Base-by-base conservation (phyloP, 169 alveolate species). In the Cryptosporidium muris region DNA sequence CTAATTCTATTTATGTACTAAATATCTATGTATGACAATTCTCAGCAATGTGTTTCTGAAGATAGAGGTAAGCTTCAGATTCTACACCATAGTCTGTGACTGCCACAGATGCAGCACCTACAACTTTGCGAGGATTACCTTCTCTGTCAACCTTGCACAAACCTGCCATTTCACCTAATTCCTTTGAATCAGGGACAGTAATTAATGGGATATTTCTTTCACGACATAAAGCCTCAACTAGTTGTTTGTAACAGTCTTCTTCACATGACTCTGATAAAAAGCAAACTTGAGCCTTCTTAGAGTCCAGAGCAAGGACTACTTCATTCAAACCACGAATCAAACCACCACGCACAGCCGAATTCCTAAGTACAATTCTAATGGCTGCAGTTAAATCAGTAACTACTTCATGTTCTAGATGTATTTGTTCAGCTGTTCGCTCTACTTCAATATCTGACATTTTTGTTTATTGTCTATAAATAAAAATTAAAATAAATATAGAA, bases 131-230 rank as follows among this genome's bases (percentile, higher is more conserved):
- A 52, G 98, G 96, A 62, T 85, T 91, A 60, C 98, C 98, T 80
- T 95, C 97, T 81, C 93, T 91, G 94, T 96, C 99, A 88, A 94
- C 92, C 89, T 95, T 95, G 96, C 96, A 97, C 58, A 95, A 96
- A 51, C 99, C 99, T 65, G 97, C 96, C 99, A 98, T 96, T 91
- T 96, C 96, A 65, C 99, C 99, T 81, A 97, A 92, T 37, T 94
- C 96, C 90, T 94, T 93, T 91, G 97, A 94, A 90, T 95, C 98
- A 3, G 95, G 97, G 60, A 97, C 95, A 81, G 92, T 95, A 63
- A 96, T 90, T 80, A 96, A 89, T 2, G 98, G 98, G 51, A 96
- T 94, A 53, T 92, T 90, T 92, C 95, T 92, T 80, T 95, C 98
- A 80, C 93, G 90, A 91, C 97, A 93, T 56, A 95, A 92, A 37